Evolutionary conservation across 495 filamentous ascomycete genomes (phyloP), one percentile per base, ranked within the genome.

Genomic region (Apiosordaria backusii): DNA sequence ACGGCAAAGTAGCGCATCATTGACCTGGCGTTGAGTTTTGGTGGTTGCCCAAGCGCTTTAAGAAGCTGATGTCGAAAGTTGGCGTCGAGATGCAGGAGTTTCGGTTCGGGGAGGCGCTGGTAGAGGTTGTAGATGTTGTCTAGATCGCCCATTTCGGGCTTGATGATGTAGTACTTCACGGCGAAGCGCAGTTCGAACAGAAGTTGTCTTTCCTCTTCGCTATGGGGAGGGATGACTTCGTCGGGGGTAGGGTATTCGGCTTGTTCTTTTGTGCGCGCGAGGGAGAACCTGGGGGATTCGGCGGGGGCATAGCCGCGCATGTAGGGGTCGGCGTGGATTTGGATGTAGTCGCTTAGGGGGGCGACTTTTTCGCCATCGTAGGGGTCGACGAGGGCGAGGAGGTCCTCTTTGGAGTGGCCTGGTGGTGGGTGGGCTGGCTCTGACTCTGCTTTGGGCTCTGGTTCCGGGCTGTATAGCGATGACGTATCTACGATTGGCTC

Each of bases 1-100:
- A 97, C 79, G 4, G 88, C 86, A 54, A 97, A 86, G 74, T 92
- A 98, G 35, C 91, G 89, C 62, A 95, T 74, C 88, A 92, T 92
- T 2, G 85, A 83, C 45, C 76, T 70, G 54, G 83, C 77, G 60
- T 82, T 77, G 60, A 86, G 87, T 21, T 75, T 77, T 57, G 88
- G 82, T 7, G 87, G 83, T 72, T 83, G 81, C 24, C 89, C 88
- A 35, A 99, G 82, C 62, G 84, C 84, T 22, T 83, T 83, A 61
- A 97, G 78, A n/a, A 97, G 81, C 25, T 76, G 75, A 60, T 88
- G 87, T 16, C 92, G 84, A 0, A 83, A 77, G 4, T 75, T 72
- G 25, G 84, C 76, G 4, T 83, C 78, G 3, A 99, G 77, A 63
- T 88, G 84, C 3, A 85, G 76, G n/a, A 90, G 81, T 29, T 91